These are phyloP conservation scores for Fraxinus latifolia DNA, from an alignment of 305 asterid species.

Conservation along the genomic window DNA sequence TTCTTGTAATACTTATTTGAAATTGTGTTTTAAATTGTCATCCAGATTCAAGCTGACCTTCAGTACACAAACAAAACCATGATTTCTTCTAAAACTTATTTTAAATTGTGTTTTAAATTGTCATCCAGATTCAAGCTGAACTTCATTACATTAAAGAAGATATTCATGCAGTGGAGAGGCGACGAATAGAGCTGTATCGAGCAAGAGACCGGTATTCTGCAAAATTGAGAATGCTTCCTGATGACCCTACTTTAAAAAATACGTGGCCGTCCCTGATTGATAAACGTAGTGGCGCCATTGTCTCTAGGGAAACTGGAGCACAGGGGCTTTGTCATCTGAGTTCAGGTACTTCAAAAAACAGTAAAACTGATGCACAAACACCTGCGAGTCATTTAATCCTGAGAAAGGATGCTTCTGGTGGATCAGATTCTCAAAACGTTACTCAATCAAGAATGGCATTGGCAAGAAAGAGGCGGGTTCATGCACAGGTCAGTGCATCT, in stretches of 20 bases:
- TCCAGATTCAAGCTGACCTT: constrained; percentile 73
- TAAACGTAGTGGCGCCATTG: constrained; percentile 36
- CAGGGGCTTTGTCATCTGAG: constrained; percentile 43
- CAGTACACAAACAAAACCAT: constrained; percentile 31
- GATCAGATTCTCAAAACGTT: constrained; percentile 52
- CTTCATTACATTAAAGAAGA: constrained; percentile 77
- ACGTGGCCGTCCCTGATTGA: constrained; percentile 48
- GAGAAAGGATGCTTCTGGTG: constrained; percentile 47
- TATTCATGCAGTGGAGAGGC: constrained; percentile 72
- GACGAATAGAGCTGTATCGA: constrained; percentile 60
- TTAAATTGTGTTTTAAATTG: constrained; percentile 1
- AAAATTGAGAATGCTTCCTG: constrained; percentile 46
- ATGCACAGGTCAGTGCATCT: constrained; percentile 63
- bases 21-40: constrained; percentile 7
- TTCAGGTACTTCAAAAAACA: constrained; percentile 38
- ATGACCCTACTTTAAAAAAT: constrained; percentile 44
- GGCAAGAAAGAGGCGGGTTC: constrained; percentile 69
- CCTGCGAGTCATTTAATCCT: constrained; percentile 41
- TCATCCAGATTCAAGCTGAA: constrained; percentile 64
- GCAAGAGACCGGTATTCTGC: constrained; percentile 59
- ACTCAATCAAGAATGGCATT: constrained; percentile 54
- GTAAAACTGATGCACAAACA: constrained; percentile 52
- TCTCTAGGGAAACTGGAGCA: constrained; percentile 34
- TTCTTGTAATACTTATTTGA: constrained; percentile 1
- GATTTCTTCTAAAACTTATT: neutral